phyloP scores from a whole-genome alignment of 306 rosid genomes.

The Canavalia ensiformis region DNA sequence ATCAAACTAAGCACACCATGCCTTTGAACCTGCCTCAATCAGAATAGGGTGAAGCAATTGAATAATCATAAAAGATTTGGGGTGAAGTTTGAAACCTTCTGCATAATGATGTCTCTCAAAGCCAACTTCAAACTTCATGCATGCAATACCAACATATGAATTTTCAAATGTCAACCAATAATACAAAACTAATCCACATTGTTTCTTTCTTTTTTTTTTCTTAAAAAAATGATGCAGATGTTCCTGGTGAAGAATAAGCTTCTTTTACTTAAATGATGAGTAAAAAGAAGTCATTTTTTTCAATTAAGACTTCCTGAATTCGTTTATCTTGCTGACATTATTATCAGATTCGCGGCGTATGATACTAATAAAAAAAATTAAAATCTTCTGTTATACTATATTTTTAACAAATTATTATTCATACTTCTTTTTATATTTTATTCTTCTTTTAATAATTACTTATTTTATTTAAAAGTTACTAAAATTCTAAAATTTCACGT shows the following conservation, averaged over 20 bases:
- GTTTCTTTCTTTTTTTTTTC: background rate
- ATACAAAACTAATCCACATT: background rate
- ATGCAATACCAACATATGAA: background rate
- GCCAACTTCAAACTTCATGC: slow-evolving; percentile 38
- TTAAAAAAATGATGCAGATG: background rate
- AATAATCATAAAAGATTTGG: background rate
- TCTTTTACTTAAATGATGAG: no score
- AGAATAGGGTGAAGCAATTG: background rate
- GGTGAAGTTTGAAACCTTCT: background rate
- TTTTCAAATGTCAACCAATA: background rate
- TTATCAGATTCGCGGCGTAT: background rate
- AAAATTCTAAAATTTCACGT: no score
- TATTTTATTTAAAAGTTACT: no score
- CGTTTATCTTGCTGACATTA: background rate
- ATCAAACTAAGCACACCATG: background rate
- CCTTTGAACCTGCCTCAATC: no score
- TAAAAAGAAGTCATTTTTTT: no score
- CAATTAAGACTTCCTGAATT: background rate
- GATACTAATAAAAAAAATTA: background rate
- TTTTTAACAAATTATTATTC: background rate
- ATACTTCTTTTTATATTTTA: no score
- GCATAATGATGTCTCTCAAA: background rate
- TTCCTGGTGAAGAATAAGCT: background rate
- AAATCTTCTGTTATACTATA: background rate
- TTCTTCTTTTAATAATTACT: no score